Evolutionary conservation across 345 rosid genomes (phyloP).

Genomic region (Lumnitzera racemosa): DNA sequence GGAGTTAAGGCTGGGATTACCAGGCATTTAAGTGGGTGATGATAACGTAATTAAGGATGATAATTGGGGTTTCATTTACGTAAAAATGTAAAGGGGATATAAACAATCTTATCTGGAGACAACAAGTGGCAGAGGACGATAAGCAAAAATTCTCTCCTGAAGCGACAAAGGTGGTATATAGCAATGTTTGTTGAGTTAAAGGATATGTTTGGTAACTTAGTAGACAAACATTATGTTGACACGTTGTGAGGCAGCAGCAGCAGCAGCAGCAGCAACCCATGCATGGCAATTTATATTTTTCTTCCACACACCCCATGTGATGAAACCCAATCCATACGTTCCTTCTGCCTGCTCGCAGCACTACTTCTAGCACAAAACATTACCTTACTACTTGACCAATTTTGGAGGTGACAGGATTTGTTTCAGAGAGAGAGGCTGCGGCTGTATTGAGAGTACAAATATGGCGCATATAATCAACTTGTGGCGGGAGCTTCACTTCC

Average conservation of each 20-base stretch:
- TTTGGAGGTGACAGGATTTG: slow-evolving; percentile 18
- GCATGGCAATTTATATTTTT: slow-evolving; percentile 3
- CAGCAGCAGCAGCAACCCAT: slow-evolving; percentile 16
- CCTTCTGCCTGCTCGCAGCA: slow-evolving; percentile 8
- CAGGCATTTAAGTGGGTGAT: background rate
- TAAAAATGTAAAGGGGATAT: background rate
- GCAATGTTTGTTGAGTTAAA: background rate
- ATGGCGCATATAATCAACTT: slow-evolving; percentile 1
- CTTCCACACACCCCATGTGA: slow-evolving; percentile 29
- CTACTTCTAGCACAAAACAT: slow-evolving; percentile 10
- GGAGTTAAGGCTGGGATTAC: slow-evolving; percentile 13
- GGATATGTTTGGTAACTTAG: slow-evolving; percentile 3
- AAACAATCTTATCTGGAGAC: slow-evolving; percentile 24
- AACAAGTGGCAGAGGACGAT: slow-evolving; percentile 14
- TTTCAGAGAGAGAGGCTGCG: slow-evolving; percentile 4
- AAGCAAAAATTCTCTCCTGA: slow-evolving; percentile 11
- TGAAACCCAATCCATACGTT: slow-evolving; percentile 13
- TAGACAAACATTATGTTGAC: slow-evolving; percentile 13
- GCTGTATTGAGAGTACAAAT: background rate
- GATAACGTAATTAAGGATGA: background rate
- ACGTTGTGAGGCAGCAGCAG: slow-evolving; percentile 32
- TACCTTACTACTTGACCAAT: slow-evolving; percentile 15
- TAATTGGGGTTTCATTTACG: background rate
- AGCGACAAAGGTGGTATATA: slow-evolving; percentile 18
- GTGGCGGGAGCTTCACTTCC: slow-evolving; percentile 11